Conservation (phyloP, 345 rosid genomes). For the Linum usitatissimum region DNA sequence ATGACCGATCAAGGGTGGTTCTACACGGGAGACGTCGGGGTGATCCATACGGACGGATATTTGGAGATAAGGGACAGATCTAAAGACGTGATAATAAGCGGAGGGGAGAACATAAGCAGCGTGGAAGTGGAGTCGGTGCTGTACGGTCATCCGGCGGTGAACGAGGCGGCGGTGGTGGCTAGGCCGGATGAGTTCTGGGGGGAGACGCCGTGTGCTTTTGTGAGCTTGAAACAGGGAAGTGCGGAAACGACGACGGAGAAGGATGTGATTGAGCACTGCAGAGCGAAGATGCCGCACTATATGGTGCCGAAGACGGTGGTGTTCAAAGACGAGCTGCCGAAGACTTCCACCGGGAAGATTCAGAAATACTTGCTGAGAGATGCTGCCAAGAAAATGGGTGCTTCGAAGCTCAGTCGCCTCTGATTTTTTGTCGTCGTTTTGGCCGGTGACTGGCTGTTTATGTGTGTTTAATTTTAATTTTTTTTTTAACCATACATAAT, state of each 20-base stretch:
- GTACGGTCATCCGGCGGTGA: constrained; percentile 11
- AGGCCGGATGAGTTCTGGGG: constrained; percentile 18
- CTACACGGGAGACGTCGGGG: constrained; percentile 20
- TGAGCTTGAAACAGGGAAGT: constrained; percentile 11
- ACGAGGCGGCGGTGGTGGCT: constrained; percentile 23
- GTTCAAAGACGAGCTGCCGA: constrained; percentile 49
- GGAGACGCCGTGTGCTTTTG: constrained; percentile 22
- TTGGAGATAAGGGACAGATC: constrained; percentile 21
- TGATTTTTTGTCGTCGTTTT: too few relatives aligned
- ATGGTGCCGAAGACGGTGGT: constrained; percentile 69
- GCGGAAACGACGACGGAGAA: constrained; percentile 10
- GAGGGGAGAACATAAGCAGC: constrained; percentile 23
- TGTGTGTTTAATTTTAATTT: too few relatives aligned
- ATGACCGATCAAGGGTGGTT: constrained; percentile 19
- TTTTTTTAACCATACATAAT: too few relatives aligned
- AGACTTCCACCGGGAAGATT: constrained; percentile 68
- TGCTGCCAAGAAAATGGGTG: constrained; percentile 27
- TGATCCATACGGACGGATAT: constrained; percentile 19
- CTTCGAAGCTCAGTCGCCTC: too few relatives aligned
- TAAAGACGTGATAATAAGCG: constrained; percentile 22
- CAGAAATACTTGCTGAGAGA: constrained; percentile 56
- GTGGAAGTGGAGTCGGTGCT: constrained; percentile 19
- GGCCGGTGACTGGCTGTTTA: too few relatives aligned
- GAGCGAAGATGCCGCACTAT: constrained; percentile 50
- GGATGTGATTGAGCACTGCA: constrained; percentile 50